Evolutionary conservation across 2,329 filamentous ascomycete genomes (phyloP).

Genomic region (Pseudonectria foliicola): DNA sequence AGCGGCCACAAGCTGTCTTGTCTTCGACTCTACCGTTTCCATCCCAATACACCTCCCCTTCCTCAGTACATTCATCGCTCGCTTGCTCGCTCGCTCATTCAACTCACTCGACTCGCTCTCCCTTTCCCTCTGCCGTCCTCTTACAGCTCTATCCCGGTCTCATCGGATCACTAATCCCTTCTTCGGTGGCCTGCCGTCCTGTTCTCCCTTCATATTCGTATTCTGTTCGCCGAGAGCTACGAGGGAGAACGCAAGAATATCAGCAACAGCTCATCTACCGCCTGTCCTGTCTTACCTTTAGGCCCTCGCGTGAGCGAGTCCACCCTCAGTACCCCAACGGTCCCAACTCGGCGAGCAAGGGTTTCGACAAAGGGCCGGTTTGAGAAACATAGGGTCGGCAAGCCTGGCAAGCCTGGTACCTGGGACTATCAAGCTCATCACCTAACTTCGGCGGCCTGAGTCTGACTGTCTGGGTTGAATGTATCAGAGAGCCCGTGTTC

Average conservation of each 20-base stretch:
- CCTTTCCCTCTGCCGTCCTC: too few species aligned
- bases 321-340: constrained; percentile 2
- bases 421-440: constrained; percentile 9
- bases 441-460: too few species aligned
- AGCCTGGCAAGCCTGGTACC: constrained; percentile 10
- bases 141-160: too few species aligned
- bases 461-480: too few species aligned
- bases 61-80: too few species aligned
- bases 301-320: constrained; percentile 13
- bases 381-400: constrained; percentile 8
- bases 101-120: too few species aligned
- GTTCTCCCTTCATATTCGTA: constrained; percentile 5
- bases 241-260: constrained; percentile 18
- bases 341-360: constrained; percentile 6
- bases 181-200: too few species aligned
- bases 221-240: constrained; percentile 17
- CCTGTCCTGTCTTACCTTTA: constrained; percentile 18
- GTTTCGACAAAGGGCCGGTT: constrained; percentile 12
- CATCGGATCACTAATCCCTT: too few species aligned
- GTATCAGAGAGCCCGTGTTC: too few species aligned
- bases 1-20: constrained; percentile 1
- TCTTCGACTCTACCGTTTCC: too few species aligned
- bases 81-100: too few species aligned
- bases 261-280: constrained; percentile 9
- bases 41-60: too few species aligned